Percentiles rank a stretch among this genome's conserved stretches.
phyloP scores from a whole-genome alignment of 2,329 filamentous ascomycete genomes.

The Alternaria angustiovoidea region DNA sequence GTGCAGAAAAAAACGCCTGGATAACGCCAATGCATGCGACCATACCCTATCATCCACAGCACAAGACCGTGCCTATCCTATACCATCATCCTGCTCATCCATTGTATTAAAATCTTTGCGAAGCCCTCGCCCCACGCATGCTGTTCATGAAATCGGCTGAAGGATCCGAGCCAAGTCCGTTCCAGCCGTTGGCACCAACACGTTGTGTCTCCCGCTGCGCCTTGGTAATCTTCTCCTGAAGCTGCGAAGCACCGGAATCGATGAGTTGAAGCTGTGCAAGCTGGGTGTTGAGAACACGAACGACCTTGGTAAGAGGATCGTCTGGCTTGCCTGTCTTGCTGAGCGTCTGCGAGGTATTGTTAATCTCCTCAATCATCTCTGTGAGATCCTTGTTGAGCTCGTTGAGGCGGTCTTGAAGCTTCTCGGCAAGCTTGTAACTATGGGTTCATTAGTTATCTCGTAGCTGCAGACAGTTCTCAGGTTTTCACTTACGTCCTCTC shows the following conservation, averaged over 20 bases:
- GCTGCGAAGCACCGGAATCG: conserved; percentile 79
- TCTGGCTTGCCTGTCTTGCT: conserved; percentile 84
- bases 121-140: conserved; percentile 69
- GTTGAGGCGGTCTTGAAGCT: conserved; percentile 86
- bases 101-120: conserved; percentile 38
- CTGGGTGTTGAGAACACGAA: conserved; percentile 92
- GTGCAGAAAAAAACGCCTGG: conserved; percentile 1
- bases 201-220: conserved; percentile 80
- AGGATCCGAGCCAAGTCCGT: conserved; percentile 69
- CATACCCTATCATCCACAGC: conserved; percentile 1
- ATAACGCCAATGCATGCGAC: conserved; percentile 6
- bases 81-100: conserved; percentile 30
- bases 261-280: conserved; percentile 93
- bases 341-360: conserved; percentile 85
- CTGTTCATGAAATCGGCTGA: conserved; percentile 92
- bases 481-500: conserved; percentile 76
- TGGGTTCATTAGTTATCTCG: conserved; percentile 8
- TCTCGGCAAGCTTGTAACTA: conserved; percentile 89
- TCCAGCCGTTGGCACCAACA: conserved; percentile 60
- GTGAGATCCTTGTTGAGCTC: conserved; percentile 92
- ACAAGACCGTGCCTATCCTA: not conserved
- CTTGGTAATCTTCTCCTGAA: conserved; percentile 82
- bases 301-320: conserved; percentile 80
- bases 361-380: conserved; percentile 99
- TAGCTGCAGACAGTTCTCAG: not conserved